Percentiles rank a stretch among this genome's conserved stretches.
These are phyloP conservation scores for Ganoderma leucocontextum DNA, from an alignment of 1,284 basidiomycete genomes.

Conservation along the genomic window DNA sequence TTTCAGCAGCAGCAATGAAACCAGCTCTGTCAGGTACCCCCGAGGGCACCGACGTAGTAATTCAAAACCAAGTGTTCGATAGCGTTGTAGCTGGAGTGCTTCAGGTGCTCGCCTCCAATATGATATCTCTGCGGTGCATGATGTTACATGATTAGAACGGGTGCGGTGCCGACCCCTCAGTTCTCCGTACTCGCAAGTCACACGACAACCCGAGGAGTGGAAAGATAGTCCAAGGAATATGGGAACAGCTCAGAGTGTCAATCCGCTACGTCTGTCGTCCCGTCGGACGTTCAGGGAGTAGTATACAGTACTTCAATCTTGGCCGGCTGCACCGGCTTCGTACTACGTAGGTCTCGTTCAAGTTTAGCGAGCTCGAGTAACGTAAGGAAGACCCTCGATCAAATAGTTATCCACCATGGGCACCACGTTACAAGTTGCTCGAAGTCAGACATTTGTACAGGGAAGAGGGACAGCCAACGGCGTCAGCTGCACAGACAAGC, in stretches of 20 bases:
- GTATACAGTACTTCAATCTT: no score
- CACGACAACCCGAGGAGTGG: background rate
- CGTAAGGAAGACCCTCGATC: no score
- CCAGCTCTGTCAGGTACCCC: background rate
- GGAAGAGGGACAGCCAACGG: background rate
- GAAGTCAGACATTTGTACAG: background rate
- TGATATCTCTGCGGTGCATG: background rate
- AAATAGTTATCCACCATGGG: no score
- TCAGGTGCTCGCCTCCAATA: background rate
- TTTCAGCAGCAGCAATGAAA: background rate
- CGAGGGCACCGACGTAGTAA: background rate
- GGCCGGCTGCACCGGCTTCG: no score
- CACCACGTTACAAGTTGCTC: background rate
- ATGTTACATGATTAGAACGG: background rate
- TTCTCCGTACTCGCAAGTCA: background rate
- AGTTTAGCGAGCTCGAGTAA: no score
- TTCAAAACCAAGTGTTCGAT: background rate
- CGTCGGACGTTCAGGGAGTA: no score
- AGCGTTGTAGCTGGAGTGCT: background rate
- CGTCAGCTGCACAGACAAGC: no score
- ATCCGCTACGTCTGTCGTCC: no score
- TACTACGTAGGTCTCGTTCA: no score
- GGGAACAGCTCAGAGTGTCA: no score
- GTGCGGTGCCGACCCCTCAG: background rate
- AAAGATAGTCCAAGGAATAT: no score